Evolutionary conservation across 1,284 basidiomycete genomes (phyloP), one percentile per base, ranked within the genome.

Genomic region (Sporisorium reilianum): DNA sequence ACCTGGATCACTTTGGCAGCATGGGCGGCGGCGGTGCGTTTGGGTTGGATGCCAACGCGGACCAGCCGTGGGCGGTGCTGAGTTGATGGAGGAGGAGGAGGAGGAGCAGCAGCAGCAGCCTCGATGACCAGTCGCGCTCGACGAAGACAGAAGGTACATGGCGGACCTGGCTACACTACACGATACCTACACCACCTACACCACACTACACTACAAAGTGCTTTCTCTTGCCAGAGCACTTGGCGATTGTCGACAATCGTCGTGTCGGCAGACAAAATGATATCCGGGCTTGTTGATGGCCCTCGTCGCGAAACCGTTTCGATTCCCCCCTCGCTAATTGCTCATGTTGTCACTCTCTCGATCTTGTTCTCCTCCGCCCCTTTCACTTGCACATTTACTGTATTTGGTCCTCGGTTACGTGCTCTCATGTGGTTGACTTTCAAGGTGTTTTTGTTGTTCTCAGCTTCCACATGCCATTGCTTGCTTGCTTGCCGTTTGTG

Each of bases 51-150:
- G 59, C 56, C 59, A 72, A 62, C 38, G 57, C 70, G 10, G 72
- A 75, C 42, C 72, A 75, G 60, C 72, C 72, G 10, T 75, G 72
- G 72, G 72, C 72, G 41, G 72, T 75, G 55, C 48, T 75, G 25
- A 70, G 72, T 40, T 75, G 68, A 71, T 12, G 41, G 32, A 18
- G n/a, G n/a, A n/a, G n/a, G n/a, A n/a, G n/a, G n/a, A n/a, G n/a
- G n/a, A 30, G 8, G 25, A 34, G 22, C 23, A 52, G 55, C 23
- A 41, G n/a, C 38, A 38, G 36, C 36, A 38, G 9, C 32, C 9
- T 34, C 32, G 36, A 38, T 11, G 18, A 38, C 11, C 5, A 30
- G 28, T 38, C 38, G 38, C n/a, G 38, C 38, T 41, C 16, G 38
- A 41, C 38, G 38, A 20, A 8, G 10, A 38, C 16, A 38, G 2